A percentile compares a stretch with the other conserved stretches of the same genome.
Conservation (phyloP, 2,329 filamentous ascomycete genomes). For the Trichoderma oligosporum region DNA sequence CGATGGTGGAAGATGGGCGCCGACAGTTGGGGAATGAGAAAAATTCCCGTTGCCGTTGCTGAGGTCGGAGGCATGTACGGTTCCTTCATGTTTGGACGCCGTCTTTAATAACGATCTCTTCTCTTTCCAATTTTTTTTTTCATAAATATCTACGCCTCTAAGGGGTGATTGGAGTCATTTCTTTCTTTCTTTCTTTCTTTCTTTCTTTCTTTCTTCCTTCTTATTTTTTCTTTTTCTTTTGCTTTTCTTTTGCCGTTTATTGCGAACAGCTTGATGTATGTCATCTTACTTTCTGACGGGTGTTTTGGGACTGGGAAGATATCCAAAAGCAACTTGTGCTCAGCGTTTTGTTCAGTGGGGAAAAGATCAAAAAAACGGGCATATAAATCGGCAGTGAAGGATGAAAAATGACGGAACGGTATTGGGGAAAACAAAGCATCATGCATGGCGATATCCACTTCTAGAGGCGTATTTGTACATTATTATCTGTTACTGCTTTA, state of each 20-base stretch:
- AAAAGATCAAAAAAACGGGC: constrained; percentile 15
- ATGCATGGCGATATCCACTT: constrained; percentile 19
- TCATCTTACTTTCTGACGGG: constrained; percentile 14
- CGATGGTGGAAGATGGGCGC: constrained; percentile 81
- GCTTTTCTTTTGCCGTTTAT: too few species aligned
- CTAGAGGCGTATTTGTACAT: not conserved
- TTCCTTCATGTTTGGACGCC: constrained; percentile 60
- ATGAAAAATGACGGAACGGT: not conserved
- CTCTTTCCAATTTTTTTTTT: not conserved
- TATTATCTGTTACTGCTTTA: not conserved
- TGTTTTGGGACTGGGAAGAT: constrained; percentile 20
- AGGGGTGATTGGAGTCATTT: not conserved
- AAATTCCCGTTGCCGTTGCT: constrained; percentile 85
- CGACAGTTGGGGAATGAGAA: constrained; percentile 79
- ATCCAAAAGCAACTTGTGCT: constrained; percentile 18
- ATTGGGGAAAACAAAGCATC: constrained; percentile 3
- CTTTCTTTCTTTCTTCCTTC: not conserved
- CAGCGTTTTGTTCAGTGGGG: constrained; percentile 5
- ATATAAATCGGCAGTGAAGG: not conserved
- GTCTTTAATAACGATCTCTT: constrained; percentile 39
- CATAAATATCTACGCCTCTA: not conserved
- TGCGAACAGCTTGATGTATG: constrained; percentile 1
- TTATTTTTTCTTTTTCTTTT: not conserved
- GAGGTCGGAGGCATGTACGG: constrained; percentile 96
- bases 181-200: not conserved